Evolutionary conservation across 768 basidiomycete species (phyloP), one percentile per base, ranked within the genome.

Genomic region (Lentinus brumalis): DNA sequence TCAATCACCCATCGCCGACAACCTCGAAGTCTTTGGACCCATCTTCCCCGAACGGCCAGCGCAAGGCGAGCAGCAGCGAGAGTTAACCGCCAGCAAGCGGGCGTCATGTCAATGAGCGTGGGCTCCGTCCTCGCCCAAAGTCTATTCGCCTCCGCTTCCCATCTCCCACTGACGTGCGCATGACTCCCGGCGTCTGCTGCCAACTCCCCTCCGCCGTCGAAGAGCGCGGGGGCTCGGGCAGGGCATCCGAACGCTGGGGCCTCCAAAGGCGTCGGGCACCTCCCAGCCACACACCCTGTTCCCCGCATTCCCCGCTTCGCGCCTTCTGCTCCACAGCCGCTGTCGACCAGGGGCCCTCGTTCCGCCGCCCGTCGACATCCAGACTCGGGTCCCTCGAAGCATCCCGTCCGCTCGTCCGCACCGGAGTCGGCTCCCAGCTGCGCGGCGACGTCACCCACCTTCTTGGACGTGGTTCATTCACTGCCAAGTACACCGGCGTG

Each of bases 161-260:
- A 18, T 11, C 29, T 47, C 46, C 18, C 46, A 47, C n/a, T 26
- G 10, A 5, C 18, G 21, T 21, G 18, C 51, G 16, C 51, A 35
- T 35, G 35, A 35, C 35, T 35, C 35, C 35, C 11, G 35, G 50
- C 39, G 38, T 18, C 52, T 21, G 9, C 16, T 40, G 30, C 51
- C n/a, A n/a, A n/a, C n/a, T n/a, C n/a, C n/a, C n/a, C n/a, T n/a
- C 29, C 46, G n/a, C 29, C 45, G n/a, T 18, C 45, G 39, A 32
- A 32, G 40, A 50, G 49, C 56, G 40, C 56, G 45, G 45, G 40
- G 2, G 26, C 26, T 38, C 56, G 56, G 56, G 29, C 56, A 50
- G 49, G 39, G 7, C 56, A 26, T 41, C 56, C 56, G 56, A 50
- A 39, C 49, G 30, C 56, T 50, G 21, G 49, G 46, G 26, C 40